Base-by-base conservation (phyloP, 345 rosid species). In the Populus ilicifolia region DNA sequence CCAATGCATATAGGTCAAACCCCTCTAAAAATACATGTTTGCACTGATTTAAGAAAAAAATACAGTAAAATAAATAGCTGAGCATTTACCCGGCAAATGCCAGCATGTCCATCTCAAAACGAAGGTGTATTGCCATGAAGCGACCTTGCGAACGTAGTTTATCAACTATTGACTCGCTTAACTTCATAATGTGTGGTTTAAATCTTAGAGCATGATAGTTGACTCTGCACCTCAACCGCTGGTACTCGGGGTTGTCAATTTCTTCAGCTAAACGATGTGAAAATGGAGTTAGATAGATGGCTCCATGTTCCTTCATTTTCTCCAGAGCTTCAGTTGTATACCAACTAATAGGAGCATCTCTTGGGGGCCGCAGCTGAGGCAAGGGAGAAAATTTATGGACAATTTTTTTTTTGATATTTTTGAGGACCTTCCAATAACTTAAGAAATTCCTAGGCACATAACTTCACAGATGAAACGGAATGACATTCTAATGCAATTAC, bases 21-120 rank as follows among this genome's bases (percentile, higher is more conserved):
- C 8, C 65, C 54, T 62, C 59, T 52, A 52, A 52, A 18, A 52
- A 63, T 56, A 23, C 63, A 43, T 64, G 48, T 5, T 25, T 25
- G 43, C 72, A 72, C 67, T 79, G 70, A 72, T 67, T 43, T 39
- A 27, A 17, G 52, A 21, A 33, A 69, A 5, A 14, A 27, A 44
- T 50, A 25, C 52, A 16, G n/a, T 56, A 64, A 65, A n/a, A 39
- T 38, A 20, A n/a, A 65, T 25, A 79, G 41, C 77, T 59, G 75
- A 75, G 80, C 82, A 66, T 88, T 67, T 93, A 96, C 99, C 99
- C 98, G 2, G 99, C 98, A 87, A 94, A 96, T 30, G 99, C 93
- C 78, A 96, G 89, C 99, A 96, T 96, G 86, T 96, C 98, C 98
- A 91, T 92, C 90, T 96, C 99, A 69, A 96, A 96, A 72, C 99